Conservation (phyloP, 2,329 filamentous ascomycete genomes). For the Colletotrichum sp. region DNA sequence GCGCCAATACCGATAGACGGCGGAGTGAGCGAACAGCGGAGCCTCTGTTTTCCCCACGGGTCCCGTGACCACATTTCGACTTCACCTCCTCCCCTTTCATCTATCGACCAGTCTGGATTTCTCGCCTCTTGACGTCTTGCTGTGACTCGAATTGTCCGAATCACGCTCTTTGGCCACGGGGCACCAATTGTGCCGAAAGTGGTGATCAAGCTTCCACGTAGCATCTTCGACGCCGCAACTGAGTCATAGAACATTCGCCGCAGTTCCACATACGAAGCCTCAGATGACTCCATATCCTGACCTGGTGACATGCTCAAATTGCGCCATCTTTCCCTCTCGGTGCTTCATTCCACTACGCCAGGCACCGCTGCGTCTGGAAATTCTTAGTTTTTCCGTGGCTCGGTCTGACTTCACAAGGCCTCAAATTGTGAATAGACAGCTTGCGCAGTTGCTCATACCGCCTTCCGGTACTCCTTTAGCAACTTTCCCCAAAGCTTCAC, state of each 20-base stretch:
- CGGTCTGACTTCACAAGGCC: background rate
- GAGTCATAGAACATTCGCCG: background rate
- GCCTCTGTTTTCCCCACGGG: background rate
- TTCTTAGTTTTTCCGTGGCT: background rate
- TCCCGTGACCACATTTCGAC: background rate
- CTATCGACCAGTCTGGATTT: conserved; percentile 1
- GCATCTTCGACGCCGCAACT: background rate
- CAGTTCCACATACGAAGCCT: background rate
- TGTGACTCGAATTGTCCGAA: background rate
- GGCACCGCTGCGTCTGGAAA: background rate
- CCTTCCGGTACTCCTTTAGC: background rate
- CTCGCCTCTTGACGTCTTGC: background rate
- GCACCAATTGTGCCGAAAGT: background rate
- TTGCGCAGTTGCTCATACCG: background rate
- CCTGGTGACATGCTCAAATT: background rate
- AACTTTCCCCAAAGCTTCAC: background rate
- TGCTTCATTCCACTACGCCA: background rate
- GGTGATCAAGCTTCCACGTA: background rate
- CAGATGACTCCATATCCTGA: background rate
- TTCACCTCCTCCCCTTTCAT: background rate
- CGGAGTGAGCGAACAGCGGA: background rate
- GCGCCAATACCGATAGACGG: background rate
- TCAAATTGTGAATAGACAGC: background rate
- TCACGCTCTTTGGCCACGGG: background rate
- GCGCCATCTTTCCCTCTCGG: background rate